These are phyloP conservation scores for Sanghuangporus sanghuang DNA, from an alignment of 1,284 basidiomycete genomes.

Conservation along the genomic window DNA sequence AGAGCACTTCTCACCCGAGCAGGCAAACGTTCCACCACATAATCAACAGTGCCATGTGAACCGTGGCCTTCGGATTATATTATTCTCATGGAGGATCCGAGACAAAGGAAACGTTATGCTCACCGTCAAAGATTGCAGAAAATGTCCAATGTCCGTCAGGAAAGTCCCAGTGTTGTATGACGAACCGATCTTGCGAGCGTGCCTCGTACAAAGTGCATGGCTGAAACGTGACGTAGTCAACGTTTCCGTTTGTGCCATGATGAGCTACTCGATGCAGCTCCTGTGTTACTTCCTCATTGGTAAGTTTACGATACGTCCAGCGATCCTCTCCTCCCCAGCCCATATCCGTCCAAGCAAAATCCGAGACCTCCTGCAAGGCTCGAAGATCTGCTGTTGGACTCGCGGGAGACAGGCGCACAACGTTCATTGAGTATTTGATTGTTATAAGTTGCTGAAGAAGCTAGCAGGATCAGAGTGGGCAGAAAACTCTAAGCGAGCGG, in stretches of 20 bases:
- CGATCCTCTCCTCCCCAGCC: slow-evolving; percentile 44
- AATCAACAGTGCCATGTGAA: slow-evolving; percentile 54
- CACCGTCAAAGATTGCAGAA: slow-evolving; percentile 59
- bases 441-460: neutral
- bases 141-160: slow-evolving; percentile 51
- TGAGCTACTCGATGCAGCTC: slow-evolving; percentile 39
- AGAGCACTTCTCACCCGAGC: slow-evolving; percentile 39
- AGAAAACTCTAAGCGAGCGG: slow-evolving; percentile 3
- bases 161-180: slow-evolving; percentile 50
- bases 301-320: slow-evolving; percentile 51
- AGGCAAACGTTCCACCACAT: slow-evolving; percentile 42
- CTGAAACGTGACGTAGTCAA: slow-evolving; percentile 52
- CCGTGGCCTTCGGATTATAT: slow-evolving; percentile 44
- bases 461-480: neutral
- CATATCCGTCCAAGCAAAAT: slow-evolving; percentile 53
- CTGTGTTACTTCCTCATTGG: slow-evolving; percentile 39
- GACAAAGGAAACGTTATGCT: slow-evolving; percentile 14
- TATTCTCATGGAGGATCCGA: slow-evolving; percentile 10
- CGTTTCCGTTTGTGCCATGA: slow-evolving; percentile 29
- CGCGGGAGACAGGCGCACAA: slow-evolving; percentile 38
- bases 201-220: slow-evolving; percentile 47
- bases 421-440: slow-evolving; percentile 24
- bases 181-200: slow-evolving; percentile 51
- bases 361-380: slow-evolving; percentile 46
- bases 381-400: slow-evolving; percentile 42